Conservation (phyloP, 2,329 filamentous ascomycete species). For the Aureobasidium musti region DNA sequence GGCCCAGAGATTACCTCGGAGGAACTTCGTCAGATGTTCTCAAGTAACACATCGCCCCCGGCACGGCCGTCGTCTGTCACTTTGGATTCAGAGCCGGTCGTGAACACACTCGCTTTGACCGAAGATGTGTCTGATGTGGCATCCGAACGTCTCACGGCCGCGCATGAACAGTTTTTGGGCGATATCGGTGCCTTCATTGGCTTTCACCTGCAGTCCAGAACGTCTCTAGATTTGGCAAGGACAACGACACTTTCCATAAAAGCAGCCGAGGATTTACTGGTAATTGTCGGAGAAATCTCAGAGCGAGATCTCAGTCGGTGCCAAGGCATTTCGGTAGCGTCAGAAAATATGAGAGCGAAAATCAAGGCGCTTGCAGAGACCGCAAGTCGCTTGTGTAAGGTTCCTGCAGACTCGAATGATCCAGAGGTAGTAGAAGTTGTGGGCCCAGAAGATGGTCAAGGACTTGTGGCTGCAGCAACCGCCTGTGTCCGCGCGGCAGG, state of each 20-base stretch:
- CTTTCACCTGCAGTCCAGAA: constrained; percentile 88
- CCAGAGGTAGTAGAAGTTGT: constrained; percentile 81
- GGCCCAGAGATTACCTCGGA: not conserved
- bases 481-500: constrained; percentile 87
- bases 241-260: constrained; percentile 82
- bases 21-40: not conserved
- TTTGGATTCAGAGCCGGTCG: not conserved
- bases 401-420: constrained; percentile 65
- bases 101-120: not conserved
- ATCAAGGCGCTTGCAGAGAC: constrained; percentile 79
- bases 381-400: constrained; percentile 75
- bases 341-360: constrained; percentile 74
- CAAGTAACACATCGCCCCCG: not conserved
- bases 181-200: constrained; percentile 93
- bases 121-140: constrained; percentile 59
- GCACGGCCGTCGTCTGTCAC: not conserved
- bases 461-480: constrained; percentile 76
- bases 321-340: constrained; percentile 66
- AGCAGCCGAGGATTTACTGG: constrained; percentile 76
- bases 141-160: constrained; percentile 75
- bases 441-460: constrained; percentile 74
- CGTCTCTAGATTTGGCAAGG: constrained; percentile 75
- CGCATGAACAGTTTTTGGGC: constrained; percentile 86
- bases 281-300: constrained; percentile 79
- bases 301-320: constrained; percentile 71